phyloP scores from a whole-genome alignment of 345 rosid species.

The Boechera divaricarpa region DNA sequence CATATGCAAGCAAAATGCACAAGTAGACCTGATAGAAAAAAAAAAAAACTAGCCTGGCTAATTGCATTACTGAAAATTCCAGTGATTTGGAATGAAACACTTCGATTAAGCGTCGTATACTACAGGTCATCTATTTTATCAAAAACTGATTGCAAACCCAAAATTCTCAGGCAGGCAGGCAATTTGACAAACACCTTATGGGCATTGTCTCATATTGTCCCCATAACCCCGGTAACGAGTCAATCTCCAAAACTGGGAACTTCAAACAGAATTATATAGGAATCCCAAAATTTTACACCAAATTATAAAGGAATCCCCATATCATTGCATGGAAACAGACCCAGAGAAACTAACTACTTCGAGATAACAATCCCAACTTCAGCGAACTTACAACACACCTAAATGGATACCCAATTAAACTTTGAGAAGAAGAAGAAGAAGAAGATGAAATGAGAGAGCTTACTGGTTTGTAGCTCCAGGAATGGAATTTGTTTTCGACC shows the following conservation, averaged over 20 bases:
- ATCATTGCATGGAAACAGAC: slow-evolving; percentile 21
- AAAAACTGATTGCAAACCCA: slow-evolving; percentile 10
- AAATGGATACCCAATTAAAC: slow-evolving; percentile 7
- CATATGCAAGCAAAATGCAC: slow-evolving; percentile 31
- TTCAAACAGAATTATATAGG: not conserved
- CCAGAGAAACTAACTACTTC: slow-evolving; percentile 16
- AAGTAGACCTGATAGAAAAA: not conserved
- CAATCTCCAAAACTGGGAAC: not conserved
- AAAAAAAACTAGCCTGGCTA: not conserved
- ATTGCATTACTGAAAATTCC: not conserved
- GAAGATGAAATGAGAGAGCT: slow-evolving; percentile 32
- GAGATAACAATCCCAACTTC: slow-evolving; percentile 9
- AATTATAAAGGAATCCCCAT: not conserved
- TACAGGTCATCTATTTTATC: not conserved
- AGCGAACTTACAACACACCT: slow-evolving; percentile 3
- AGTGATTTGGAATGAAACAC: not conserved
- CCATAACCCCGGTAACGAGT: not conserved
- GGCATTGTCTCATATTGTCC: slow-evolving; percentile 1
- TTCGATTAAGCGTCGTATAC: not conserved
- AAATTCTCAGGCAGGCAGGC: slow-evolving; percentile 5
- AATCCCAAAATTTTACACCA: not conserved
- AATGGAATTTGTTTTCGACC: slow-evolving; percentile 36
- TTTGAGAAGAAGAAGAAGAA: slow-evolving; percentile 17
- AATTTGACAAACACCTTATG: slow-evolving; percentile 41
- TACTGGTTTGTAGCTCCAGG: slow-evolving; percentile 30